Conservation (phyloP, 1,284 basidiomycete genomes). For the Trichosporon faecale region DNA sequence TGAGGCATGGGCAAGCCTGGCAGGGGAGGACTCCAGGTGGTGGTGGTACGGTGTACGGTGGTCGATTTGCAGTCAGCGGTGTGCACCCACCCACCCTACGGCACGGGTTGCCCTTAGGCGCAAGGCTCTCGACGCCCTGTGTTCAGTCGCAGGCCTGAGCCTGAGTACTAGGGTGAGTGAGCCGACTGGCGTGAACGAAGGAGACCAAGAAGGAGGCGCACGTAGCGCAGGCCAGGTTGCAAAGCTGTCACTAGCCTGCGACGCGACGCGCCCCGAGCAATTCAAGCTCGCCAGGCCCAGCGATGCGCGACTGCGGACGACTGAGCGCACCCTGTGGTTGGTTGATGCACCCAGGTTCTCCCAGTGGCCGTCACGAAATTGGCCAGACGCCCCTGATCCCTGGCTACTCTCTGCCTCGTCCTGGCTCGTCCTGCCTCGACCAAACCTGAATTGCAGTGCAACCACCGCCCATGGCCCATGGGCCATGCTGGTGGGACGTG, state of each 20-base stretch:
- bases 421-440: neutral
- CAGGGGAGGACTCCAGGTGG: neutral
- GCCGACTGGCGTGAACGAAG: slow-evolving; percentile 3
- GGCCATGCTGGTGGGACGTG: slow-evolving; percentile 7
- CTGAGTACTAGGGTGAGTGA: too few species aligned
- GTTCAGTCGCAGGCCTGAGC: too few species aligned
- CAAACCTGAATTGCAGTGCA: slow-evolving; percentile 10
- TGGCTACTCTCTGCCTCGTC: neutral
- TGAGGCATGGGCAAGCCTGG: neutral
- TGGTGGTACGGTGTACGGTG: neutral
- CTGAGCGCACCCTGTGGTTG: neutral
- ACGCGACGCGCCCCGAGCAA: slow-evolving; percentile 10
- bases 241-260: neutral
- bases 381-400: neutral
- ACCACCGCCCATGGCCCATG: neutral
- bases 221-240: neutral
- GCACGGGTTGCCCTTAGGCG: slow-evolving; percentile 2
- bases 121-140: neutral
- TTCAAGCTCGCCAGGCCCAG: neutral
- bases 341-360: neutral
- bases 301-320: neutral
- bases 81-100: neutral
- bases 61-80: neutral
- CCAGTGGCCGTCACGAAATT: slow-evolving; percentile 10
- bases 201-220: too few species aligned